Conservation (phyloP, 2,329 filamentous ascomycete species). For the Calonectria pseudoreteaudii region DNA sequence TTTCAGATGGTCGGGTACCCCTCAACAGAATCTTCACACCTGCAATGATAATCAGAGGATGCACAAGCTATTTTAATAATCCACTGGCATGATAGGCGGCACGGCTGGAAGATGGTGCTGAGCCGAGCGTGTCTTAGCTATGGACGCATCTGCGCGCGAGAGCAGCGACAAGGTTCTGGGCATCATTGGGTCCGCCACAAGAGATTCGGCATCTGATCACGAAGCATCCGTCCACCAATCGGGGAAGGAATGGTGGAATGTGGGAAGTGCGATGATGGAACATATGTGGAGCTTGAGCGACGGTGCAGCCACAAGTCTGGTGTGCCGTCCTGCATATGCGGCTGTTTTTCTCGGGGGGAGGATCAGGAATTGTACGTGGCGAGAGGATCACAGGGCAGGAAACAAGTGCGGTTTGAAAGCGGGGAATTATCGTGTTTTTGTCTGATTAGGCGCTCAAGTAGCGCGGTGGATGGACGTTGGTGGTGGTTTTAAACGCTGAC, state of each 20-base stretch:
- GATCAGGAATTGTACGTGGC: not conserved
- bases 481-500: not conserved
- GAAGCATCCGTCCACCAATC: not conserved
- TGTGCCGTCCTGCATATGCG: not conserved
- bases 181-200: not conserved
- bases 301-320: not conserved
- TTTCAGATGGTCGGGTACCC: not conserved
- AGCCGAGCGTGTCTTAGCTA: not conserved
- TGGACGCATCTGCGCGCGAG: not conserved
- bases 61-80: not conserved
- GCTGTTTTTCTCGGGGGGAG: not conserved
- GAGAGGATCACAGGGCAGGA: not conserved
- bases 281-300: not conserved
- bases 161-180: not conserved
- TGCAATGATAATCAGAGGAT: not conserved
- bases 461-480: not conserved
- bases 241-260: not conserved
- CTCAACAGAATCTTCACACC: not conserved
- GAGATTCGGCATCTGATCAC: not conserved
- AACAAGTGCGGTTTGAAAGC: not conserved
- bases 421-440: not conserved
- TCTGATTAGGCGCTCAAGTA: not conserved
- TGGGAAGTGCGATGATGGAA: not conserved
- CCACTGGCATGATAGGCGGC: not conserved
- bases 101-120: not conserved